Conservation (phyloP, 192 early-diverging fungal species). For the Gonapodya sp. region DNA sequence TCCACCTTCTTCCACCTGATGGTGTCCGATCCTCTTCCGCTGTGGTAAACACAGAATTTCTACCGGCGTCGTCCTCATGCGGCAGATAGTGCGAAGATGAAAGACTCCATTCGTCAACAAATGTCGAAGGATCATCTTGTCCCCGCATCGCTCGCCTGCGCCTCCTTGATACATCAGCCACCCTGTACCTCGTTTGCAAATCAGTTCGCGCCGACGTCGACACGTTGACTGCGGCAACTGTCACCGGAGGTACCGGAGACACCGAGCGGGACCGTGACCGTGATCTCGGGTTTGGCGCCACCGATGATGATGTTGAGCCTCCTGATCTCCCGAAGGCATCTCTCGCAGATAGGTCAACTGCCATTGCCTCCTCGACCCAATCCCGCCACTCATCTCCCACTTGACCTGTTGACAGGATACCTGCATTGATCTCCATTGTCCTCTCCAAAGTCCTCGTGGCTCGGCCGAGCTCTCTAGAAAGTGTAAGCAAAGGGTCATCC, state of each 20-base stretch:
- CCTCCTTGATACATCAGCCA: background rate
- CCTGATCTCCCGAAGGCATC: background rate
- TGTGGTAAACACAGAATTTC: background rate
- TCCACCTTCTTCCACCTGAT: background rate
- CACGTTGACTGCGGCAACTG: background rate
- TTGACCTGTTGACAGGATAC: background rate
- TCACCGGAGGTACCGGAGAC: background rate
- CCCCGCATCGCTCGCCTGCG: background rate
- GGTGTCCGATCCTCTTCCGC: background rate
- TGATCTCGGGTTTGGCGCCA: background rate
- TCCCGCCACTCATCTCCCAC: background rate
- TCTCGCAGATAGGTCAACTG: background rate
- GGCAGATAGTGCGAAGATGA: background rate
- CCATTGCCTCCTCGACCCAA: background rate
- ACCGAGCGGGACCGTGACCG: background rate
- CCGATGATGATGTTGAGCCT: background rate
- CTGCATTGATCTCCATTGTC: background rate
- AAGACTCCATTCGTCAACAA: background rate
- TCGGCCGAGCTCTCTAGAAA: background rate
- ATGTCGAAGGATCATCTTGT: background rate
- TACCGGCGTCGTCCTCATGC: background rate
- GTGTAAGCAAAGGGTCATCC: background rate
- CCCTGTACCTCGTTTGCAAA: background rate
- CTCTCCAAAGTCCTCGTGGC: background rate
- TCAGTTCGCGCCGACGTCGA: background rate